phyloP scores from a whole-genome alignment of 1,284 basidiomycete species.

The Pseudozyma thailandica region DNA sequence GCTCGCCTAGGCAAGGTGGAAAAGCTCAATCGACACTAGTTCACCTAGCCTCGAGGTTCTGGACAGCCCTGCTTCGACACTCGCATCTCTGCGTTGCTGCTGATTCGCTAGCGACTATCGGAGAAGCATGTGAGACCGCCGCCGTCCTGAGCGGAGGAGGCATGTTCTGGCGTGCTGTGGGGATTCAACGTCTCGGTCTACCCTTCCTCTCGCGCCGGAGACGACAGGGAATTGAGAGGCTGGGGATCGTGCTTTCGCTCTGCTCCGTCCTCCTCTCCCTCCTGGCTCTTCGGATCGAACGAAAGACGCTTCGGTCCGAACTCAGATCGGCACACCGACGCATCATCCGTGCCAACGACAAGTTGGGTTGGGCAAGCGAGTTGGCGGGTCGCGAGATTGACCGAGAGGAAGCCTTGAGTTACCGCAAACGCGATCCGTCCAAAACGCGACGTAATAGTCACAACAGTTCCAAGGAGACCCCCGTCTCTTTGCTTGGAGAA shows the following conservation, averaged over 20 bases:
- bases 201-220: constrained; percentile 40
- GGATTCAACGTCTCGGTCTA: constrained; percentile 31
- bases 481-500: constrained; percentile 15
- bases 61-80: constrained; percentile 4
- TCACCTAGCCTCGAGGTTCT: constrained; percentile 6
- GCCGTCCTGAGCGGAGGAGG: constrained; percentile 51
- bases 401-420: constrained; percentile 19
- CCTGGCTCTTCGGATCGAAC: constrained; percentile 21
- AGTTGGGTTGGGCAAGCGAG: constrained; percentile 38
- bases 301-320: constrained; percentile 18
- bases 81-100: constrained; percentile 13
- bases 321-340: constrained; percentile 34
- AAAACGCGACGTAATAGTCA: neutral
- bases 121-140: constrained; percentile 54
- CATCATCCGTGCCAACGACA: constrained; percentile 44
- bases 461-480: neutral
- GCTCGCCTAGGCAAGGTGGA: neutral
- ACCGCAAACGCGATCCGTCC: constrained; percentile 30
- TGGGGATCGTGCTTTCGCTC: constrained; percentile 52
- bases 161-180: constrained; percentile 56
- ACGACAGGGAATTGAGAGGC: constrained; percentile 50
- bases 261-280: constrained; percentile 38
- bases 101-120: constrained; percentile 29
- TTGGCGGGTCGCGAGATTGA: constrained; percentile 24
- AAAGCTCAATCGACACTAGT: neutral